These are phyloP conservation scores for Alternaria novae-zelandiae DNA, from an alignment of 2,329 filamentous ascomycete genomes.

Conservation along the genomic window DNA sequence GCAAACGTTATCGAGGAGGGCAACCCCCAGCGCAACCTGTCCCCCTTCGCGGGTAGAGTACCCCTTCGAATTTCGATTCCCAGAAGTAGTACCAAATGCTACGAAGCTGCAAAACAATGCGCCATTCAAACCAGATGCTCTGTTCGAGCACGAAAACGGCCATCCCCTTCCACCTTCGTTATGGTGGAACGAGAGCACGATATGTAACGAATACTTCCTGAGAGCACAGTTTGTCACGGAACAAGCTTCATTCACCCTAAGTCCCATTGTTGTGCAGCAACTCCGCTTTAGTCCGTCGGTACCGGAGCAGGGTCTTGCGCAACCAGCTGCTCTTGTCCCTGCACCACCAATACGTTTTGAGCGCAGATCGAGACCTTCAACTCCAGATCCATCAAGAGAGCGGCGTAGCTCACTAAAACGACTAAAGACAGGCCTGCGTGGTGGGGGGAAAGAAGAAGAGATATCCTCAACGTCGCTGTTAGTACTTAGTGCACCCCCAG, in stretches of 20 bases:
- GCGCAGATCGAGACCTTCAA: conserved; percentile 16
- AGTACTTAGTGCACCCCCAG: conserved; percentile 15
- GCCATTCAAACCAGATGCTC: conserved; percentile 6
- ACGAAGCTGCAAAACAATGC: conserved; percentile 13
- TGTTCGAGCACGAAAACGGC: conserved; percentile 18
- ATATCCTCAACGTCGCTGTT: conserved; percentile 19
- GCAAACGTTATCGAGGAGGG: conserved; percentile 6
- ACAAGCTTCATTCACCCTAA: conserved; percentile 21
- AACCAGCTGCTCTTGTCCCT: conserved; percentile 3
- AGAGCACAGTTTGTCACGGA: conserved; percentile 23
- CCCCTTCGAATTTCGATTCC: conserved; percentile 33
- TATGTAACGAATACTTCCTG: conserved; percentile 27
- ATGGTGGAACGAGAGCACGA: conserved; percentile 21
- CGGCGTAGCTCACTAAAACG: conserved; percentile 10
- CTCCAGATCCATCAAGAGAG: conserved; percentile 11
- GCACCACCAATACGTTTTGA: conserved; percentile 18
- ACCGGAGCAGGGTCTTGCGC: conserved; percentile 9
- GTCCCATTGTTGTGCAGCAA: conserved; percentile 22
- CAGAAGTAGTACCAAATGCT: conserved; percentile 19
- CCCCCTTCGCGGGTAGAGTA: conserved; percentile 23
- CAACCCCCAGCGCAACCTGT: conserved; percentile 19
- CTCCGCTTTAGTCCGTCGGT: conserved; percentile 26
- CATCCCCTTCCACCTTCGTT: conserved; percentile 28
- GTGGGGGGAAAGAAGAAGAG: conserved; percentile 15
- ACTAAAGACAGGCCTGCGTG: conserved; percentile 13